Evolutionary conservation across 108 stramenopile genomes (phyloP), one percentile per base, ranked within the genome.

Genomic region (Schizochytrium sp.): DNA sequence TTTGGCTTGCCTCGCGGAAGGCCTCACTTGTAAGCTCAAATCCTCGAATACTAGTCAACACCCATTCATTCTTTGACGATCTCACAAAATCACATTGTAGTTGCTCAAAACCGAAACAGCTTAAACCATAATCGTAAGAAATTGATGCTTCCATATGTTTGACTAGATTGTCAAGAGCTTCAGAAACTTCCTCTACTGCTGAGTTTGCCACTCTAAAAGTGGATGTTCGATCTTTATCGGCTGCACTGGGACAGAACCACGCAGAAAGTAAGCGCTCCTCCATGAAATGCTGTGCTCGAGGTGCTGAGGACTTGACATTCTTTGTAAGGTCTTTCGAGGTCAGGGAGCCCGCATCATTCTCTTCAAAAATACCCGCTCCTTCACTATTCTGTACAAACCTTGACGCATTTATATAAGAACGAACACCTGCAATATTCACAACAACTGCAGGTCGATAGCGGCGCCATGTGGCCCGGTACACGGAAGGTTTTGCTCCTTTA

Each of bases 381-480:
- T 42, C n/a, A 10, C 76, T 5, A 17, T 47, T 44, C 10, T 69
- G 64, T 3, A 38, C 64, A 44, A 44, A 8, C 5, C 64, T 7
- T 0, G 5, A 10, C 50, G 76, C 76, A 0, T 83, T 53, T 2
- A 7, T 5, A 83, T 38, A 83, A 28, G 50, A 55, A 38, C 53
- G 47, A 1, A 17, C n/a, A 10, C 17, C 47, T 0, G 53, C 55
- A 83, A 83, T 83, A 42, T 83, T 83, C n/a, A 83, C 10, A 10
- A 83, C 76, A 53, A 5, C 5, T 7, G 76, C 28, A n/a, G 13
- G 15, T 53, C 55, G 49, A 53, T 28, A 10, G 15, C 76, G 47
- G 10, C 53, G 47, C 76, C 76, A 83, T 5, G 76, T 83, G 12
- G 76, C 76, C 50, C 76, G 76, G 55, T 83, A 83, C 10, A 83